Base-by-base conservation (phyloP, 805 yeast genomes). In the Helenozyma rhizophorensis region DNA sequence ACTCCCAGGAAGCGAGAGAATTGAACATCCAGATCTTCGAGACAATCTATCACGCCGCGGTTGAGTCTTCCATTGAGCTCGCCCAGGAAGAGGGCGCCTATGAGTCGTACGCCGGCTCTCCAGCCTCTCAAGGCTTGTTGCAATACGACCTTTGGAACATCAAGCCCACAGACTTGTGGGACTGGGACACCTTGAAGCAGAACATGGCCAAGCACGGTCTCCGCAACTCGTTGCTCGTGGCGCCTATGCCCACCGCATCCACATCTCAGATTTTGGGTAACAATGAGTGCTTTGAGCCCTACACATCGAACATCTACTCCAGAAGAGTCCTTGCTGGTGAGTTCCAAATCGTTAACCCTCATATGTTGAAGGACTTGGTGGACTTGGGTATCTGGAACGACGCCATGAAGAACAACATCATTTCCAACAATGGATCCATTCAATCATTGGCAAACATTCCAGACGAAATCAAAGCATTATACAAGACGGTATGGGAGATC, bases 191-290 rank as follows among this genome's bases (percentile, higher is more conserved):
- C n/a, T 59, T 75, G 47, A 75, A 74, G 56, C 66, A 60, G 40
- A 58, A 64, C 37, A 58, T 75, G 48, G 65, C 66, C 32, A 60
- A 63, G 42, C 62, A 67, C 49, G 81, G 81, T 28, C 47, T 75
- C 28, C 67, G 81, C 58, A 75, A 75, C 59, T 75, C 81, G 23
- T 62, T 75, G 44, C 66, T 75, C 44, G 78, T 75, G 41, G 81
- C 81, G 1, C 80, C 80, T 40, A 75, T 75, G 81, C 81, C 81
- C 27, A 75, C 81, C 38, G 80, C 80, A n/a, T 75, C 80, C 15
- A 75, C 80, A 4, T 75, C 80, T 8, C 81, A 75, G 54, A 75
- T 75, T 40, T 64, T 75, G 50, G 81, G 80, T 43, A 70, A 68
- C 56, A 75, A 73, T 50, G 81, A 75, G 54, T 75, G 80, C 53